Conservation (phyloP, 768 basidiomycete species). For the Hydnum rufescens region DNA sequence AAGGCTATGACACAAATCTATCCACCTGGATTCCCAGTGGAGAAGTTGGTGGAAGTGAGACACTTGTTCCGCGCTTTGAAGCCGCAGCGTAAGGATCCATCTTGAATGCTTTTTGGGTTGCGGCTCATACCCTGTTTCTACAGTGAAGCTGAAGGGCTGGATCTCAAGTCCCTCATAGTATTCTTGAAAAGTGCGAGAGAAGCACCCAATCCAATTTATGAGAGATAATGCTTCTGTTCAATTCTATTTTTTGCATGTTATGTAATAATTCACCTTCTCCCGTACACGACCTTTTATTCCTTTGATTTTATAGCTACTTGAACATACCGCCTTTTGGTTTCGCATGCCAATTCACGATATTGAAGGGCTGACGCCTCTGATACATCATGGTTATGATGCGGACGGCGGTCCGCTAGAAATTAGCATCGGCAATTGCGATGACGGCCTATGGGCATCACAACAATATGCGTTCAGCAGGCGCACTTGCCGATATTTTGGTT, state of each 20-base stretch:
- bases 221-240: background rate
- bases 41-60: background rate
- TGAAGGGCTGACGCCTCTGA: no score
- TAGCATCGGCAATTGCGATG: no score
- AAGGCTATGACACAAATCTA: background rate
- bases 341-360: no score
- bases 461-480: no score
- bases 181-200: background rate
- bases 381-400: no score
- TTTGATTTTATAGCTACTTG: no score
- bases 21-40: background rate
- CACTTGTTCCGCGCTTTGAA: background rate
- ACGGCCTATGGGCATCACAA: no score
- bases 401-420: no score
- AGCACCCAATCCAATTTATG: background rate
- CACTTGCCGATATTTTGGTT: background rate
- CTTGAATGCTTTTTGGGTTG: background rate
- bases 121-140: background rate
- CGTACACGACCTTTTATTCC: no score
- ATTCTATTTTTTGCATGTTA: background rate
- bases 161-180: background rate
- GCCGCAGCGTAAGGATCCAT: background rate
- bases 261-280: background rate
- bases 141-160: background rate
- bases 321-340: no score